These are phyloP conservation scores for Gnomoniopsis sp. DNA, from an alignment of 2,329 filamentous ascomycete genomes.

Conservation along the genomic window DNA sequence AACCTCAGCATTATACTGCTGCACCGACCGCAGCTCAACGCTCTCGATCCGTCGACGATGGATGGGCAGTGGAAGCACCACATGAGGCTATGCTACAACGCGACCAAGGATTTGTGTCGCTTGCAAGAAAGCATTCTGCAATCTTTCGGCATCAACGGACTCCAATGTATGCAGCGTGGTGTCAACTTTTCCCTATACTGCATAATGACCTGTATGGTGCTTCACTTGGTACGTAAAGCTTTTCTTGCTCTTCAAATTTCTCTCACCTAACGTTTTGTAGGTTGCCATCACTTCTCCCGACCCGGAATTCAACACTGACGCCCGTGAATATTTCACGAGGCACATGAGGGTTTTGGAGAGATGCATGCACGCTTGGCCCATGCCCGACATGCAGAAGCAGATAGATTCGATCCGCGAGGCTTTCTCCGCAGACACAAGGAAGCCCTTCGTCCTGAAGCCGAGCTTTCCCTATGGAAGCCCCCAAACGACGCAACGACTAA, in stretches of 20 bases:
- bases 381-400: slow-evolving; percentile 86
- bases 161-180: slow-evolving; percentile 89
- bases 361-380: slow-evolving; percentile 78
- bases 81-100: slow-evolving; percentile 80
- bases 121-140: slow-evolving; percentile 80
- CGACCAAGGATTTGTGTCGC: slow-evolving; percentile 80
- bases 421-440: slow-evolving; percentile 81
- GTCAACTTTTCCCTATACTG: slow-evolving; percentile 96
- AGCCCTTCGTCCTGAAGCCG: slow-evolving; percentile 84
- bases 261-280: slow-evolving; percentile 41
- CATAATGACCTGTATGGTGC: slow-evolving; percentile 84
- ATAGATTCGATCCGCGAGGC: slow-evolving; percentile 86
- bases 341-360: slow-evolving; percentile 93
- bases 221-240: slow-evolving; percentile 72
- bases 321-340: slow-evolving; percentile 82
- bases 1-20: slow-evolving; percentile 82
- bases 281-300: slow-evolving; percentile 92
- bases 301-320: slow-evolving; percentile 79
- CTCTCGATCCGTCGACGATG: slow-evolving; percentile 66
- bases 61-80: slow-evolving; percentile 83
- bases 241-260: slow-evolving; percentile 6
- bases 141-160: slow-evolving; percentile 71
- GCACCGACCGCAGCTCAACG: slow-evolving; percentile 78
- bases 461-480: slow-evolving; percentile 86
- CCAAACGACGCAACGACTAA: slow-evolving; percentile 59